Evolutionary conservation across 177 flowering plant genomes (phyloP).

Genomic region (Vitis hybrid): DNA sequence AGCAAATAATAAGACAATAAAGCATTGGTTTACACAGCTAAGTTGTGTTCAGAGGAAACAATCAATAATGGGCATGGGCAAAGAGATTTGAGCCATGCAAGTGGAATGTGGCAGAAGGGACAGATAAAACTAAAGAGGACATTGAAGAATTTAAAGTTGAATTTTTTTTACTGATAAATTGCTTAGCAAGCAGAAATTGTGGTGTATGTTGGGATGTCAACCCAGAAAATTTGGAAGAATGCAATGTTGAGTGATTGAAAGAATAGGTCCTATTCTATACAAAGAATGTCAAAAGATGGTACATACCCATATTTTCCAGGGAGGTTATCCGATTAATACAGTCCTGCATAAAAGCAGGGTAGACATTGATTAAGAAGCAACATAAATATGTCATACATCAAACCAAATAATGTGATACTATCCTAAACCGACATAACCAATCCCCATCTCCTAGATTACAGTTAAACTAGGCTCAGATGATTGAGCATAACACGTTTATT

Average conservation of each 20-base stretch:
- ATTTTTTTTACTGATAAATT: not conserved
- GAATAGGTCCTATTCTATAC: not conserved
- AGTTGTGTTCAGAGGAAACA: not conserved
- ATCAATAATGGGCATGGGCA: no score
- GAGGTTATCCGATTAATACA: slow-evolving; percentile 87
- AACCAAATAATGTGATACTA: not conserved
- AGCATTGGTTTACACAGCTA: no score
- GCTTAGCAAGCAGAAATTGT: not conserved
- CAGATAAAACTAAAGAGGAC: not conserved
- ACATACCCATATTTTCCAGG: slow-evolving; percentile 82
- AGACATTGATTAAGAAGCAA: slow-evolving; percentile 9
- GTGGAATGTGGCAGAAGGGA: not conserved
- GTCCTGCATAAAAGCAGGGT: slow-evolving; percentile 54
- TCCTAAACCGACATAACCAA: not conserved
- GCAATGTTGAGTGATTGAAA: not conserved
- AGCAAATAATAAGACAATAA: not conserved
- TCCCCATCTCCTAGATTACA: not conserved
- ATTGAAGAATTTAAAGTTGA: not conserved
- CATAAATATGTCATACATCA: not conserved
- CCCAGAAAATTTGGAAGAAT: not conserved
- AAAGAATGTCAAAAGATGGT: not conserved
- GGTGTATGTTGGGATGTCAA: not conserved
- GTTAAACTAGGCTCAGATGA: not conserved
- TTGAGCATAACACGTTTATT: not conserved
- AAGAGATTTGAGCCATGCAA: not conserved